These are phyloP conservation scores for Phytophthora pistaciae DNA, from an alignment of 352 stramenopile genomes.

Conservation along the genomic window DNA sequence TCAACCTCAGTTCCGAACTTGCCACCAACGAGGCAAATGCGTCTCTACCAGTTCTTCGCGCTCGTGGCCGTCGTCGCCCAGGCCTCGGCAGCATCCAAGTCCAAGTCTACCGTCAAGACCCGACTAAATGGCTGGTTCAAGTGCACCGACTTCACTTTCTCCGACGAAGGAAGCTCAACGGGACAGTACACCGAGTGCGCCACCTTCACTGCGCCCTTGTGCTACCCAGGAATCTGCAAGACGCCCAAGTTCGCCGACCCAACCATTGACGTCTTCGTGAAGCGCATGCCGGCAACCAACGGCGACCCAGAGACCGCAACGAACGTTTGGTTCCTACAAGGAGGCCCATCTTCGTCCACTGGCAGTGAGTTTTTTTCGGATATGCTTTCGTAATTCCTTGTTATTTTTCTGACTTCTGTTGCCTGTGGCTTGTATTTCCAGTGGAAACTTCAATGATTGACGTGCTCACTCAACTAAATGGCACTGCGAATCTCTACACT, in stretches of 20 bases:
- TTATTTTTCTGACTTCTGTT: not conserved
- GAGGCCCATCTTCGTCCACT: constrained; percentile 34
- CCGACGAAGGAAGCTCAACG: constrained; percentile 5
- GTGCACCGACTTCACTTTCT: constrained; percentile 25
- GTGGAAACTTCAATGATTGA: constrained; percentile 40
- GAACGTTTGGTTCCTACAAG: constrained; percentile 50
- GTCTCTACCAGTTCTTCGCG: too few species aligned
- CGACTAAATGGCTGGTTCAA: constrained; percentile 13
- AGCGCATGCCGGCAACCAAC: constrained; percentile 28
- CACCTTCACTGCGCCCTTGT: constrained; percentile 31
- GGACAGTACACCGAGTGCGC: constrained; percentile 24
- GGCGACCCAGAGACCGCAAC: constrained; percentile 9
- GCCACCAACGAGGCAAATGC: too few species aligned
- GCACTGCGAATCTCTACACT: constrained; percentile 45
- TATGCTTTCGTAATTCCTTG: too few species aligned
- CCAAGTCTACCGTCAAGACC: too few species aligned
- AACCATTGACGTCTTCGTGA: constrained; percentile 38
- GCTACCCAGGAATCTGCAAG: constrained; percentile 23
- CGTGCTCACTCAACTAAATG: constrained; percentile 18
- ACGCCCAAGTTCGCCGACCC: constrained; percentile 1
- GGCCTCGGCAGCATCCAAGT: too few species aligned
- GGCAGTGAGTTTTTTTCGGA: constrained; percentile 24
- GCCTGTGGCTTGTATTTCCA: constrained; percentile 1
- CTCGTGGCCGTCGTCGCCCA: too few species aligned
- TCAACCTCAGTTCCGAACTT: too few species aligned